Conservation (phyloP, 108 stramenopile genomes). For the Stephanodiscus minutulus region DNA sequence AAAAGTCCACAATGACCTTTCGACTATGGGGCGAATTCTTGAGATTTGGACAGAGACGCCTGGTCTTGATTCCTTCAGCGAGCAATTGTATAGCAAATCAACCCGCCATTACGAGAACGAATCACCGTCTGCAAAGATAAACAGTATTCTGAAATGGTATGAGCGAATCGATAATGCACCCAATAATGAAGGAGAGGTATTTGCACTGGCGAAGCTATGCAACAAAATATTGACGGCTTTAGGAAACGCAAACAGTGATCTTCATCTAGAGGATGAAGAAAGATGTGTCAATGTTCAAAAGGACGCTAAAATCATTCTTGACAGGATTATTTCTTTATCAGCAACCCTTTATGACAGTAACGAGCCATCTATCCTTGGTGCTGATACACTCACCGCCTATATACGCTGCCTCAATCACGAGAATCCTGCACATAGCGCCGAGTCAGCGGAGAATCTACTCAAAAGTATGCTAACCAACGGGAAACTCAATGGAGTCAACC, state of each 20-base stretch:
- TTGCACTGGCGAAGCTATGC: constrained; percentile 29
- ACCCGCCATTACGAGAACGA: background rate
- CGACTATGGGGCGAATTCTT: constrained; percentile 49
- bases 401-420: constrained; percentile 59
- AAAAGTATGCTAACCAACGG: constrained; percentile 48
- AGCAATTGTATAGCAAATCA: background rate
- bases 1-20: constrained; percentile 14
- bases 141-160: constrained; percentile 45
- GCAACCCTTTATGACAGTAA: constrained; percentile 12
- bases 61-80: background rate
- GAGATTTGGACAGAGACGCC: constrained; percentile 45
- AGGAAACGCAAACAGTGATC: constrained; percentile 14
- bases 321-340: constrained; percentile 24
- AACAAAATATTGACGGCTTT: constrained; percentile 25
- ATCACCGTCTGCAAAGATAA: constrained; percentile 9
- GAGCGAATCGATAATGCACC: constrained; percentile 32
- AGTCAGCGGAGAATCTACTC: constrained; percentile 51
- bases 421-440: constrained; percentile 33
- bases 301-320: constrained; percentile 33
- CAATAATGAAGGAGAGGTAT: constrained; percentile 24
- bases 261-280: background rate
- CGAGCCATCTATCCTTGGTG: constrained; percentile 29
- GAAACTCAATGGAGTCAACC: constrained; percentile 11
- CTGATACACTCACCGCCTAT: constrained; percentile 64
- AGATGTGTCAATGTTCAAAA: constrained; percentile 13